These are phyloP conservation scores for Oryza coarctata DNA, from an alignment of 176 grass and related monocot genomes.

Conservation along the genomic window DNA sequence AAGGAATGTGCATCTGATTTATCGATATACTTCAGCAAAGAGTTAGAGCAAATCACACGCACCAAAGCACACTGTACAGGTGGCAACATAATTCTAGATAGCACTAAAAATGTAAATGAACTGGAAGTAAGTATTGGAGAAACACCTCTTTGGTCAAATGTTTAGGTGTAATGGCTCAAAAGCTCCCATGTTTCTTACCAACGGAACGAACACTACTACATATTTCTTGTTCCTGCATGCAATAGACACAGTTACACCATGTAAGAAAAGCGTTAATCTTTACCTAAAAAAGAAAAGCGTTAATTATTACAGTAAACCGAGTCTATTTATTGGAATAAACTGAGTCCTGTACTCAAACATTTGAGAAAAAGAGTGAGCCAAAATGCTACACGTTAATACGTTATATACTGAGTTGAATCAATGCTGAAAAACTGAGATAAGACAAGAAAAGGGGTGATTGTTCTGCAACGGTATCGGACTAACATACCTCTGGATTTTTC, in stretches of 20 bases:
- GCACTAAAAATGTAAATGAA: conserved; percentile 22
- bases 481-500: conserved; percentile 77
- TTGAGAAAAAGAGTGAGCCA: neutral
- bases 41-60: neutral
- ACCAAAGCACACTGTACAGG: neutral
- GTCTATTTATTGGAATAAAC: neutral
- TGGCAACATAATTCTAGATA: neutral
- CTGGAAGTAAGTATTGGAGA: neutral
- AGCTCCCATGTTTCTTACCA: conserved; percentile 66
- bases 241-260: conserved; percentile 37
- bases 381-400: conserved; percentile 6
- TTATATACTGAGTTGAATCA: neutral
- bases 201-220: conserved; percentile 62
- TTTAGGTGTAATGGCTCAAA: conserved; percentile 67
- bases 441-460: neutral
- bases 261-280: conserved; percentile 19
- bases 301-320: neutral
- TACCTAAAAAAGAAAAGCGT: conserved; percentile 10
- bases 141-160: conserved; percentile 79
- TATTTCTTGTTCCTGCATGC: conserved; percentile 76
- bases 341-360: neutral
- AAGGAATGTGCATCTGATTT: neutral
- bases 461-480: neutral
- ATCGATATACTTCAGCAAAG: neutral
- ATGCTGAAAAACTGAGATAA: neutral